Base-by-base conservation (phyloP, 371 early-diverging fungal genomes). In the Mortierella sp. region DNA sequence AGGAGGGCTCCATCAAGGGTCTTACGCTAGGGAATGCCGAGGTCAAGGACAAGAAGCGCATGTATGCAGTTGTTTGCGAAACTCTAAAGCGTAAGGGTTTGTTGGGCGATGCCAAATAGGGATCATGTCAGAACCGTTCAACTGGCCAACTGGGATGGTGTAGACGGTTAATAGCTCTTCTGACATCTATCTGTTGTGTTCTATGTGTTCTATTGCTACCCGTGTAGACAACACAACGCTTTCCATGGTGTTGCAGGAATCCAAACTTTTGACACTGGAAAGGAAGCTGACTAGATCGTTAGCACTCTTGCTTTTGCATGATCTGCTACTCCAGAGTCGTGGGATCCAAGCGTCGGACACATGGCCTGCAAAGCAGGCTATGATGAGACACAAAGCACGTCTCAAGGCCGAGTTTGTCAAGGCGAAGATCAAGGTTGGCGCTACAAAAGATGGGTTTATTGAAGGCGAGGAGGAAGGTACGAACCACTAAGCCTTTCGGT, bases 11-110 rank as follows among this genome's bases (percentile, higher is more conserved):
- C 5, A 89, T 95, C 53, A 94, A 94, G 65, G 85, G 84, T 6
- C 79, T 95, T 28, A 90, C 93, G 9, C 79, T 94, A 46, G 91
- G 92, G 37, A 88, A 90, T 82, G 83, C 90, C 9, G 83, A 88
- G 64, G 82, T 89, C 28, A 85, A 84, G 22, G 86, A 93, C 72
- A 96, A 96, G 83, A 94, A 93, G 73, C 85, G 87, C 57, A 85
- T 95, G 85, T 95, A 94, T 63, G 96, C 95, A 22, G 79, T 96
- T 48, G 88, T 97, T 37, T 96, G 95, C 76, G 95, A 96, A 62
- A 95, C 97, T 2, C 86, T 97, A 68, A 95, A 96, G 83, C 91
- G 95, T 93, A 84, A 66, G 86, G 34, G 34, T 10, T 34, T 34
- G 34, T 34, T 34, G 34, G 34, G 34, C 34, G 34, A 34, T 34